A percentile compares a stretch with the other conserved stretches of the same genome.
phyloP scores from a whole-genome alignment of 2,329 filamentous ascomycete genomes.

The Capronia coronata region DNA sequence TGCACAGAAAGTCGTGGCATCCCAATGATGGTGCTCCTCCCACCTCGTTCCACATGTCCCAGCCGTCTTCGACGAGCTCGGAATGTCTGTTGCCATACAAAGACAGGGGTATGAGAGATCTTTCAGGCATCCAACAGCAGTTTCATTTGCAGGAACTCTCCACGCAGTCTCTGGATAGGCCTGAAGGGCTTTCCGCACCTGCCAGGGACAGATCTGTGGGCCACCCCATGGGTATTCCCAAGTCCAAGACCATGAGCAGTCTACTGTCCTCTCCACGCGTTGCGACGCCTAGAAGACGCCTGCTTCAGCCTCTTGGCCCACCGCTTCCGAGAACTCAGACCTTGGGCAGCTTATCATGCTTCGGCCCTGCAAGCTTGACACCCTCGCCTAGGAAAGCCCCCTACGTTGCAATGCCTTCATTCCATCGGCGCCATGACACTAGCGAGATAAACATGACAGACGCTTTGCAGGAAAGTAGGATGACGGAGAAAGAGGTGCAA shows the following conservation, averaged over 20 bases:
- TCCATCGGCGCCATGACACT: not conserved
- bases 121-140: constrained; percentile 17
- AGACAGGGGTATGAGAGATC: constrained; percentile 8
- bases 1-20: constrained; percentile 14
- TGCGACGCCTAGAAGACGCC: constrained; percentile 14
- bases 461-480: constrained; percentile 20
- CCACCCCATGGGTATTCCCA: constrained; percentile 2
- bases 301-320: constrained; percentile 23
- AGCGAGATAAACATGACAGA: constrained; percentile 14
- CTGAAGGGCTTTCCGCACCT: not conserved
- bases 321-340: constrained; percentile 24
- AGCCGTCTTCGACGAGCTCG: not conserved
- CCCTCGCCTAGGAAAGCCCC: constrained; percentile 19
- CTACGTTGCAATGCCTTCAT: not conserved
- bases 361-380: constrained; percentile 5
- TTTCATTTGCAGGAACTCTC: constrained; percentile 12
- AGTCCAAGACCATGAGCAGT: constrained; percentile 19
- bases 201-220: not conserved
- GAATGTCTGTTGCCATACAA: constrained; percentile 12
- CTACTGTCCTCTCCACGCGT: constrained; percentile 10
- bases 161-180: constrained; percentile 7
- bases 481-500: constrained; percentile 20
- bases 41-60: constrained; percentile 4
- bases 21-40: constrained; percentile 7
- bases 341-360: constrained; percentile 23